Evolutionary conservation across 2,329 filamentous ascomycete species (phyloP), one percentile per base, ranked within the genome.

Genomic region (Amphichorda felina): DNA sequence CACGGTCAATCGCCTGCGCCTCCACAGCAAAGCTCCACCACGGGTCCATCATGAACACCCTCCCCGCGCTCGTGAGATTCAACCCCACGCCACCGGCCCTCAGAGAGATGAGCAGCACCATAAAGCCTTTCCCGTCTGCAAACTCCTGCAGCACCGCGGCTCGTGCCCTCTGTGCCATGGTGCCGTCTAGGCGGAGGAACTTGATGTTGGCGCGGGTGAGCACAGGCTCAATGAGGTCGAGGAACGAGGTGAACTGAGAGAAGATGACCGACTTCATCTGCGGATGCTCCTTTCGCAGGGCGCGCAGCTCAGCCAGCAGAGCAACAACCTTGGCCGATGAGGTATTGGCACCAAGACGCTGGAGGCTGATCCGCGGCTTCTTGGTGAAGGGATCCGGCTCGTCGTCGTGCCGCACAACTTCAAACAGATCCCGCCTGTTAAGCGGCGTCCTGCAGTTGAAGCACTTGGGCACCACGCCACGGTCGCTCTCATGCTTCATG

Each of bases 21-120:
- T 98, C 91, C 10, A 96, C 80, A 0, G 91, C 88, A 57, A 89
- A 98, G 52, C 84, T 93, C 91, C 91, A 98, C 91, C 91, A 98
- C 0, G 91, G 91, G 57, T 98, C 91, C 91, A 98, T 96, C 83
- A 98, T 93, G 62, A 82, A 98, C 5, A 98, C 93, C 36, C 84
- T 69, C 43, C 80, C 85, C 5, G 91, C 91, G 45, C 79, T 79
- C 1, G 89, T 96, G 41, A 98, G 60, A 51, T 98, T 98, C 30
- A 98, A 66, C 0, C 91, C 91, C 0, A 98, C 91, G 17, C 91
- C 93, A 4, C 93, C 91, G 0, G 93, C 91, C 15, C 86, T 73
- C 38, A 98, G 64, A 47, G 81, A 89, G 35, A 98, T 72, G 2
- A 98, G 66, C 4, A 98, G 64, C 1, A 98, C 74, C 3, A 72